Evolutionary conservation across 2,329 filamentous ascomycete genomes (phyloP).

Genomic region (Neofusicoccum sp.): DNA sequence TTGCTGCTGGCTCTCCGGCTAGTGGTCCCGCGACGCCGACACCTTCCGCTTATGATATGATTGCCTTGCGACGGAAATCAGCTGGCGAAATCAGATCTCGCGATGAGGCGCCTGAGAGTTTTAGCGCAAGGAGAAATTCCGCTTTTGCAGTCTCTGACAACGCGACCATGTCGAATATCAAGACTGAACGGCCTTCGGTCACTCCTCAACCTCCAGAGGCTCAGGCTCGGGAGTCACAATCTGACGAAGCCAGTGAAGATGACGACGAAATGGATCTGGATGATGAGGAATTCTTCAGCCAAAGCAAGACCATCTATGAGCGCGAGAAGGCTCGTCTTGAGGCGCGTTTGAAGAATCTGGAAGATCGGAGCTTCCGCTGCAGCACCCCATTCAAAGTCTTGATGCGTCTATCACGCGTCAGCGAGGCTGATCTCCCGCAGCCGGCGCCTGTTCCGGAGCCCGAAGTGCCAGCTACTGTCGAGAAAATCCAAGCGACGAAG

Average conservation of each 20-base stretch:
- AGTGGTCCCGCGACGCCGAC: slow-evolving; percentile 20
- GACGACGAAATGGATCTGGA: slow-evolving; percentile 49
- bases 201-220: background rate
- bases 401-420: slow-evolving; percentile 41
- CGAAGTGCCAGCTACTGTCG: background rate
- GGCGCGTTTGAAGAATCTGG: slow-evolving; percentile 44
- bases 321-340: slow-evolving; percentile 45
- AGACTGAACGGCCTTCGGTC: slow-evolving; percentile 1
- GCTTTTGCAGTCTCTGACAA: slow-evolving; percentile 15
- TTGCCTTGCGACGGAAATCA: slow-evolving; percentile 11
- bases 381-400: slow-evolving; percentile 45
- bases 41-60: slow-evolving; percentile 30
- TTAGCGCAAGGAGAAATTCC: slow-evolving; percentile 21
- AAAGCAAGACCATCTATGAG: slow-evolving; percentile 48
- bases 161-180: background rate
- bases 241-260: slow-evolving; percentile 36
- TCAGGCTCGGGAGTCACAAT: slow-evolving; percentile 7
- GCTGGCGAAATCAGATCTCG: slow-evolving; percentile 15
- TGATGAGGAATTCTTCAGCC: slow-evolving; percentile 43
- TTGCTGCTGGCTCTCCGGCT: slow-evolving; percentile 4
- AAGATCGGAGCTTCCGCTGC: slow-evolving; percentile 41
- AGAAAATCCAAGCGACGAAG: background rate
- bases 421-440: slow-evolving; percentile 29
- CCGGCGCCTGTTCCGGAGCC: slow-evolving; percentile 4
- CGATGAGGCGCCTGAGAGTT: slow-evolving; percentile 11